These are phyloP conservation scores for Seminavis robusta DNA, from an alignment of 108 stramenopile genomes.

Conservation along the genomic window DNA sequence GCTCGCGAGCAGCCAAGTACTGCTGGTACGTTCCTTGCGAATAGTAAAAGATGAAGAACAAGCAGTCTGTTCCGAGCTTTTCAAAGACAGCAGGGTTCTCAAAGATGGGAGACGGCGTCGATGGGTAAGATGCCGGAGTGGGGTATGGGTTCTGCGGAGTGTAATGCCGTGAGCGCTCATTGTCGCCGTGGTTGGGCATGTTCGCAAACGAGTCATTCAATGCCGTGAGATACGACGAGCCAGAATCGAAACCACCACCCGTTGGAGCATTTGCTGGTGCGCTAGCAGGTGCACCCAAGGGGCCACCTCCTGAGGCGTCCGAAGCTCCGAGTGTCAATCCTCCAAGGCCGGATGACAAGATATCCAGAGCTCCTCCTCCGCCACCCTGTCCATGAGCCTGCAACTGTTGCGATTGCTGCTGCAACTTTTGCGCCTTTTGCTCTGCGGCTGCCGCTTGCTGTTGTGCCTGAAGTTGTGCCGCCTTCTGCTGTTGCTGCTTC, in stretches of 20 bases:
- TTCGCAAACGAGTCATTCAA: slow-evolving; percentile 76
- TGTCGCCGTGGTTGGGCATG: slow-evolving; percentile 62
- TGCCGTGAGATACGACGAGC: slow-evolving; percentile 17
- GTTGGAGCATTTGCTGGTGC: slow-evolving; percentile 20
- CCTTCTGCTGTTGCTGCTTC: slow-evolving; percentile 40
- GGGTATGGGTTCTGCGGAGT: slow-evolving; percentile 93
- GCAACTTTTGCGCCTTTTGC: neutral
- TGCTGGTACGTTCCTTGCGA: slow-evolving; percentile 98
- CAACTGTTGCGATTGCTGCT: slow-evolving; percentile 22
- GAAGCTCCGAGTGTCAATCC: slow-evolving; percentile 41
- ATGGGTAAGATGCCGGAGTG: slow-evolving; percentile 87
- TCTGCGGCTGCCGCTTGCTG: slow-evolving; percentile 30
- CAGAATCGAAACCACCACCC: slow-evolving; percentile 1
- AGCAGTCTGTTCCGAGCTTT: slow-evolving; percentile 93
- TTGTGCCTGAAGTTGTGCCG: slow-evolving; percentile 35
- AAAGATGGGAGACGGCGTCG: slow-evolving; percentile 78
- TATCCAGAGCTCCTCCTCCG: slow-evolving; percentile 17
- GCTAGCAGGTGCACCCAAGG: slow-evolving; percentile 10
- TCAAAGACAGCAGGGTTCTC: slow-evolving; percentile 94
- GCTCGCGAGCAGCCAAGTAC: slow-evolving; percentile 95
- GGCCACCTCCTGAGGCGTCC: slow-evolving; percentile 10
- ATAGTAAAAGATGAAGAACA: slow-evolving; percentile 99
- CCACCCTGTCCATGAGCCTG: slow-evolving; percentile 22
- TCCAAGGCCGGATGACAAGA: slow-evolving; percentile 58
- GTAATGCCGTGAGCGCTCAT: slow-evolving; percentile 67